These are phyloP conservation scores for Sambucus nigra DNA, from an alignment of 129 eudicot genomes.

Conservation along the genomic window DNA sequence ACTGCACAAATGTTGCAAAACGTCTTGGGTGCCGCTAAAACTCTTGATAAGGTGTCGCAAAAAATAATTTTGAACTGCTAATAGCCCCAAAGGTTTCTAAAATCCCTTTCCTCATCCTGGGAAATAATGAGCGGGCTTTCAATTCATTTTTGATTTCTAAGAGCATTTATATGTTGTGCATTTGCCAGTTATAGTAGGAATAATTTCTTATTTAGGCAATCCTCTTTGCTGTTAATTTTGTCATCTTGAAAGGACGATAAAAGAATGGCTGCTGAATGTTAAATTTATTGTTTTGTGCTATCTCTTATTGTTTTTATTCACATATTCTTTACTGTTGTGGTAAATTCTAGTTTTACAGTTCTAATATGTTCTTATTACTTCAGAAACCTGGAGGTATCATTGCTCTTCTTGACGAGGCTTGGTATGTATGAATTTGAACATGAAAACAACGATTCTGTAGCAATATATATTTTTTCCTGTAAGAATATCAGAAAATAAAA, in stretches of 20 bases:
- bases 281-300: neutral
- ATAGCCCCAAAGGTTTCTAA: too few species aligned
- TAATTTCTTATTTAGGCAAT: too few species aligned
- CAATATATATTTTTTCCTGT: neutral
- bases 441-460: slow-evolving; percentile 3
- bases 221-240: too few species aligned
- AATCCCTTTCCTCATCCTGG: too few species aligned
- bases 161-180: too few species aligned
- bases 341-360: neutral
- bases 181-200: too few species aligned
- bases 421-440: slow-evolving; percentile 40
- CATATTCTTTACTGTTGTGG: neutral
- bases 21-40: too few species aligned
- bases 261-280: neutral
- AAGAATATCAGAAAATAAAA: neutral
- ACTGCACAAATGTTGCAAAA: too few species aligned
- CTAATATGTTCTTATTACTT: slow-evolving; percentile 19
- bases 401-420: slow-evolving; percentile 95
- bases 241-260: neutral
- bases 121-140: too few species aligned
- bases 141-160: too few species aligned
- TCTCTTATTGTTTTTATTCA: neutral
- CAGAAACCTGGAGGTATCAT: slow-evolving; percentile 97
- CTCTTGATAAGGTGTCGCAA: too few species aligned
- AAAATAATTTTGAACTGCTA: too few species aligned